Evolutionary conservation across 176 grass and related monocot species (phyloP).

Genomic region (Tillandsia fasciculata): DNA sequence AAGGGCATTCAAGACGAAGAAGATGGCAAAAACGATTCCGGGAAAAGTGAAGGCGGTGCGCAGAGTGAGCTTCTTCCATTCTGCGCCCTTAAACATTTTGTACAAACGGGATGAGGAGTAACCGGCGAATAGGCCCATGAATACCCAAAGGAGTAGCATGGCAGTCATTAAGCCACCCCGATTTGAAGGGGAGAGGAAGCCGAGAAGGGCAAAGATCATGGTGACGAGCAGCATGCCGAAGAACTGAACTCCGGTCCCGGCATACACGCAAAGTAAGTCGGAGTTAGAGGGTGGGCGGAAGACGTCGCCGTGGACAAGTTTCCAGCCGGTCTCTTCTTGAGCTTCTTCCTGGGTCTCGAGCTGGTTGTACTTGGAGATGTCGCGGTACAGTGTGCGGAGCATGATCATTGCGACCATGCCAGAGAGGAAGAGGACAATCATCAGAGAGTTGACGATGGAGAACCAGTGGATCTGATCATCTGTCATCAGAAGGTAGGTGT

Average conservation of each 20-base stretch:
- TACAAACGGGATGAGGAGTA: slow-evolving; percentile 64
- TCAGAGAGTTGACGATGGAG: slow-evolving; percentile 74
- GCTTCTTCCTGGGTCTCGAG: slow-evolving; percentile 85
- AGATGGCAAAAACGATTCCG: slow-evolving; percentile 44
- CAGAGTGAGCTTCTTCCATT: slow-evolving; percentile 73
- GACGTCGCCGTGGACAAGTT: slow-evolving; percentile 87
- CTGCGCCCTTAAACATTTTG: slow-evolving; percentile 63
- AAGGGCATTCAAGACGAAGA: slow-evolving; percentile 71
- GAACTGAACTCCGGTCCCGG: slow-evolving; percentile 77
- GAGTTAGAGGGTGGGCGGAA: slow-evolving; percentile 54
- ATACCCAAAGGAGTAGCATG: slow-evolving; percentile 76
- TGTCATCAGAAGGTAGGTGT: slow-evolving; percentile 88
- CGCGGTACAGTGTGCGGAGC: slow-evolving; percentile 70
- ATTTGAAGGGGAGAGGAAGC: slow-evolving; percentile 71
- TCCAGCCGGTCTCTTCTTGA: slow-evolving; percentile 94
- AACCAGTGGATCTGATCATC: slow-evolving; percentile 97
- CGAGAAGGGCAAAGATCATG: slow-evolving; percentile 74
- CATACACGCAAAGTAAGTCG: slow-evolving; percentile 63
- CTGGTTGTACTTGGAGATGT: slow-evolving; percentile 85
- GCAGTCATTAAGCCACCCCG: slow-evolving; percentile 74
- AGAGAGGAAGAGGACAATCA: slow-evolving; percentile 87
- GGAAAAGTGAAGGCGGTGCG: slow-evolving; percentile 72
- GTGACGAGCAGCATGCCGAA: slow-evolving; percentile 83
- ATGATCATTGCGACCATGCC: slow-evolving; percentile 98
- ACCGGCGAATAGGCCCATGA: slow-evolving; percentile 79